Evolutionary conservation across 768 basidiomycete genomes (phyloP), one percentile per base, ranked within the genome.

Genomic region (Boletus vinaceobasis): DNA sequence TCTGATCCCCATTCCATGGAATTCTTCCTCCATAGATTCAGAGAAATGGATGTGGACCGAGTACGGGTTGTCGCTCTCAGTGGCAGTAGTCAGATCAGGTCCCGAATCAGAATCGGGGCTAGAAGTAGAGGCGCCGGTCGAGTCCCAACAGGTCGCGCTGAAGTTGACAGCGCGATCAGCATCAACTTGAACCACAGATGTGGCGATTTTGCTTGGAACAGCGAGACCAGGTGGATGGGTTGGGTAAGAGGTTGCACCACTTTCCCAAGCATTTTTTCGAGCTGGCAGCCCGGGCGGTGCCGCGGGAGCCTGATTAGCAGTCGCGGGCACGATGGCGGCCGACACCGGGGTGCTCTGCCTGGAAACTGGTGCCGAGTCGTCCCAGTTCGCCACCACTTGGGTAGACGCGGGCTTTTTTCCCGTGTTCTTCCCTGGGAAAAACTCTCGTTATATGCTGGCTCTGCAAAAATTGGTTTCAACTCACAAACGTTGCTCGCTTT

Each of bases 401-500:
- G 32, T 4, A 37, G 59, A 5, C 5, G 26, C n/a, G 29, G 54
- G 29, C 31, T 52, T 58, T 40, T 46, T 53, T 6, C 40, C n/a
- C 5, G 10, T 27, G 48, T 47, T 58, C 26, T 57, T 45, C 68
- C 63, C 67, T 70, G 29, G 17, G 17, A 45, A 51, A 32, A 4
- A 29, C 1, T 1, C 19, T 38, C n/a, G n/a, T 52, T 21, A 58
- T 5, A n/a, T 21, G 44, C 10, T 9, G 17, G n/a, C 14, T 29
- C 36, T 17, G 8, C 1, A 23, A 15, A 35, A 10, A 35, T 7
- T 21, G 4, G 9, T 14, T n/a, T 42, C 17, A 7, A 68, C 69
- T 55, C 42, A 70, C 69, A 70, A 51, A 70, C 62, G 39, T 68
- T 66, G 47, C 27, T 53, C 17, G 64, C 55, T 54, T 72, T 70